A percentile compares a stretch with the other conserved stretches of the same genome.
Evolutionary conservation across 352 stramenopile genomes (phyloP).

Genomic region (Pythium utonaiense): DNA sequence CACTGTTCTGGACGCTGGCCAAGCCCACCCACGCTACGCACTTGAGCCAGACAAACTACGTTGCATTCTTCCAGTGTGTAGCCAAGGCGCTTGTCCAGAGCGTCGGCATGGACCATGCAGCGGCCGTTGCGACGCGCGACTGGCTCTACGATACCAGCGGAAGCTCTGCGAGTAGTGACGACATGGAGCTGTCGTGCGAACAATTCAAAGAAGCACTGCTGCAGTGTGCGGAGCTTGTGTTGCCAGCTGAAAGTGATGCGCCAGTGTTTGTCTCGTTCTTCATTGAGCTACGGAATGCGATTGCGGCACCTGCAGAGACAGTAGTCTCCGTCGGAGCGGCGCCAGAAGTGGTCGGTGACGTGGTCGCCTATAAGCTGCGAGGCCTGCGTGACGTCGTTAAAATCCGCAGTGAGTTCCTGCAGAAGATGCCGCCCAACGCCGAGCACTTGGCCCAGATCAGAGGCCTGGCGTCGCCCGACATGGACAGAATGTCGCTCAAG

Average conservation of each 20-base stretch:
- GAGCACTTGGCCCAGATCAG: slow-evolving; percentile 47
- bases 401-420: slow-evolving; percentile 49
- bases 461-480: slow-evolving; percentile 42
- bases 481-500: slow-evolving; percentile 66
- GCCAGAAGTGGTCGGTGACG: slow-evolving; percentile 11
- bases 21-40: slow-evolving; percentile 25
- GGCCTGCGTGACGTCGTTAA: slow-evolving; percentile 43
- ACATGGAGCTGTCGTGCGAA: slow-evolving; percentile 29
- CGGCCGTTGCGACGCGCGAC: slow-evolving; percentile 42
- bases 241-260: slow-evolving; percentile 53
- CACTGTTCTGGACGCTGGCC: slow-evolving; percentile 59
- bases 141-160: slow-evolving; percentile 66
- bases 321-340: background rate
- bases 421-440: slow-evolving; percentile 43
- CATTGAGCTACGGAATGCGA: slow-evolving; percentile 44
- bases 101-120: slow-evolving; percentile 33
- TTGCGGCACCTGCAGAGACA: slow-evolving; percentile 18
- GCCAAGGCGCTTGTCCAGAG: slow-evolving; percentile 58
- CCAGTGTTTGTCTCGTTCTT: slow-evolving; percentile 49
- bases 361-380: slow-evolving; percentile 24
- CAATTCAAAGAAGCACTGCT: slow-evolving; percentile 60
- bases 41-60: slow-evolving; percentile 33
- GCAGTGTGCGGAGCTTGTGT: slow-evolving; percentile 54
- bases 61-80: slow-evolving; percentile 56
- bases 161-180: background rate